A percentile compares a stretch with the other conserved stretches of the same genome.
phyloP scores from a whole-genome alignment of 148 eudicot genomes.

The Rhododendron vialii region DNA sequence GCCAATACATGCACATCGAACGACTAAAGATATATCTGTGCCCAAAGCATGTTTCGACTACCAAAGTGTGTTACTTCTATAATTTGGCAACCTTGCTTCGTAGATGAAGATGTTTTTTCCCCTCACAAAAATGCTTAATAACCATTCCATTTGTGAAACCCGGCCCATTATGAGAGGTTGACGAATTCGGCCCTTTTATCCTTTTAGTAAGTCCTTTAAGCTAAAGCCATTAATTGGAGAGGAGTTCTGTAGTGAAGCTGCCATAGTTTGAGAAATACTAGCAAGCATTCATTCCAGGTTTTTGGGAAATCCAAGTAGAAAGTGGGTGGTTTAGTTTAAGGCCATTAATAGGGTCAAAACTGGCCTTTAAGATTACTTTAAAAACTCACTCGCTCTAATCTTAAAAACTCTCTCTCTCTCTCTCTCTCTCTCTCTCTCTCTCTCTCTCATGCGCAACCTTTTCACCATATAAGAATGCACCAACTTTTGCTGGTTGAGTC shows the following conservation, averaged over 20 bases:
- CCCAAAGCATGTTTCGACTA: background rate
- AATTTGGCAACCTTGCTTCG: background rate
- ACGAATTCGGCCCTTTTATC: background rate
- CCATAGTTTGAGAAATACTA: background rate
- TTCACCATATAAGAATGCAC: background rate
- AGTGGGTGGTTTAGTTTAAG: background rate
- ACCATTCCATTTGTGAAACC: background rate
- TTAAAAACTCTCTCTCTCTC: background rate
- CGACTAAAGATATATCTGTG: no score
- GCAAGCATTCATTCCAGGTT: background rate
- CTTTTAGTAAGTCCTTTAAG: background rate
- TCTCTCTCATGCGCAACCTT: constrained; percentile 5
- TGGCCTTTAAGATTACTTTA: background rate
- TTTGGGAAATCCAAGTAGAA: background rate
- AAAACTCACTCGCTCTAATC: no score
- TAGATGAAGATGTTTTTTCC: background rate
- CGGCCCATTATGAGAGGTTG: background rate
- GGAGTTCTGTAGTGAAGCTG: background rate
- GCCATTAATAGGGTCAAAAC: background rate
- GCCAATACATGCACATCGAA: background rate
- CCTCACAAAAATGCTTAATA: background rate
- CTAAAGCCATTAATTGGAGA: background rate
- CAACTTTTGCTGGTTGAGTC: background rate
- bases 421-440: background rate
- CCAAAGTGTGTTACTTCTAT: background rate